A percentile compares a stretch with the other conserved stretches of the same genome.
Evolutionary conservation across 208 protist species (phyloP).

Genomic region (Histomonas meleagridis): DNA sequence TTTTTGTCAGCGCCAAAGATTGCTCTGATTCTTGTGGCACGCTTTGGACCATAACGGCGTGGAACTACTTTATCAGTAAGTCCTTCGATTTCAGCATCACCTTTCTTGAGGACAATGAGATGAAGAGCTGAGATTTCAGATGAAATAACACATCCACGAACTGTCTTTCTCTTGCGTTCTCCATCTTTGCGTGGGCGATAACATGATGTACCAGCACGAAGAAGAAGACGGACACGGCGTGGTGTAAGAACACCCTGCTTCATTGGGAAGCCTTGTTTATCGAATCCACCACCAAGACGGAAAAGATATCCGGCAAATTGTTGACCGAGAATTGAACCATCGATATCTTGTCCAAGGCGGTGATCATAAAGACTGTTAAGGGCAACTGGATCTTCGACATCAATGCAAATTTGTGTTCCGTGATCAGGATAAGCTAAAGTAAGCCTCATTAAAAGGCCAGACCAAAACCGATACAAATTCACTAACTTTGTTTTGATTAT

Average conservation of each 20-base stretch:
- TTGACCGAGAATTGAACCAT: slow-evolving; percentile 64
- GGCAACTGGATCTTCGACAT: slow-evolving; percentile 63
- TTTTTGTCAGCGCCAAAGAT: slow-evolving; percentile 71
- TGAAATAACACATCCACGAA: slow-evolving; percentile 93
- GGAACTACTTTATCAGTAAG: slow-evolving; percentile 63
- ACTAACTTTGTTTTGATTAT: too few relatives aligned
- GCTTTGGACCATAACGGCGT: slow-evolving; percentile 92
- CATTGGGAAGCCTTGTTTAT: slow-evolving; percentile 99
- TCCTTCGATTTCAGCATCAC: slow-evolving; percentile 66
- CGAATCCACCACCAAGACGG: slow-evolving; percentile 92
- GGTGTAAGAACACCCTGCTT: slow-evolving; percentile 88
- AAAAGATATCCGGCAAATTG: slow-evolving; percentile 91
- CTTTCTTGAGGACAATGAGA: slow-evolving; percentile 84
- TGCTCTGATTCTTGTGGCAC: slow-evolving; percentile 93
- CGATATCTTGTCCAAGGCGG: slow-evolving; percentile 47
- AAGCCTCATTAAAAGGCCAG: slow-evolving; percentile 55
- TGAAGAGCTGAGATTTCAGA: slow-evolving; percentile 85
- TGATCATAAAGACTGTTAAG: neutral
- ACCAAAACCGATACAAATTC: neutral
- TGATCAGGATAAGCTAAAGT: slow-evolving; percentile 72
- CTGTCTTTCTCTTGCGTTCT: slow-evolving; percentile 90
- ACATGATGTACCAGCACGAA: slow-evolving; percentile 68
- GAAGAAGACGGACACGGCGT: slow-evolving; percentile 86
- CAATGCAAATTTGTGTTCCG: slow-evolving; percentile 66
- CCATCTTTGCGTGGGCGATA: slow-evolving; percentile 70